These are phyloP conservation scores for Misopates orontium DNA, from an alignment of 257 asterid species.

Conservation along the genomic window DNA sequence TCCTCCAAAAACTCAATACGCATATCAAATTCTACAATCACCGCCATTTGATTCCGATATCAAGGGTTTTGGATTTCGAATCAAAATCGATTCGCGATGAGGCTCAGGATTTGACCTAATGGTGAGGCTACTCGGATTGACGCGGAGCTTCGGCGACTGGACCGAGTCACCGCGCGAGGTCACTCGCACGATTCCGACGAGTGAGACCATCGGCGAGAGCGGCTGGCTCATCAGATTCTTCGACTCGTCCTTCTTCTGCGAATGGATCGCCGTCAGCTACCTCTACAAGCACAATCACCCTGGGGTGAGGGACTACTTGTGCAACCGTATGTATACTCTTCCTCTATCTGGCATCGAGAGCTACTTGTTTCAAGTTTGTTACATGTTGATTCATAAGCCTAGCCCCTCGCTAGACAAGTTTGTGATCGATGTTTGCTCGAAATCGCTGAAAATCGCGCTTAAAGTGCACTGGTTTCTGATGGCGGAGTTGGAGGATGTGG, in stretches of 20 bases:
- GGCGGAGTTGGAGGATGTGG: slow-evolving; percentile 93
- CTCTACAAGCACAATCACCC: slow-evolving; percentile 90
- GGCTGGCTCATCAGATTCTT: slow-evolving; percentile 95
- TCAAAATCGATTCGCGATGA: slow-evolving; percentile 29
- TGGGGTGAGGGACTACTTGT: slow-evolving; percentile 86
- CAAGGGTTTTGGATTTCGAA: slow-evolving; percentile 49
- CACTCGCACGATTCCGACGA: slow-evolving; percentile 86
- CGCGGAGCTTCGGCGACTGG: slow-evolving; percentile 70
- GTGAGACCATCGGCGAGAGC: slow-evolving; percentile 77
- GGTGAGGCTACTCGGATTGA: slow-evolving; percentile 79
- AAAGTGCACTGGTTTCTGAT: slow-evolving; percentile 92
- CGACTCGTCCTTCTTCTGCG: slow-evolving; percentile 87
- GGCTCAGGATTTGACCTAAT: slow-evolving; percentile 54
- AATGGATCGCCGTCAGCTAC: slow-evolving; percentile 97
- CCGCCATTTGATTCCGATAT: slow-evolving; percentile 29
- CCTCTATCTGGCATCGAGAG: slow-evolving; percentile 87
- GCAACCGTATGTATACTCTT: slow-evolving; percentile 91
- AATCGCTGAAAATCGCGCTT: slow-evolving; percentile 73
- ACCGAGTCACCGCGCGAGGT: slow-evolving; percentile 88
- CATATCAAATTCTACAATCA: neutral
- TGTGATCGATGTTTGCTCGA: slow-evolving; percentile 79
- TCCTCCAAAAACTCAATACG: neutral
- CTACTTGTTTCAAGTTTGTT: slow-evolving; percentile 88
- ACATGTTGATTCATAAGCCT: slow-evolving; percentile 89
- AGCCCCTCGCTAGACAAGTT: slow-evolving; percentile 93